Percentiles rank a stretch among this genome's conserved stretches.
These are phyloP conservation scores for Calocybe gambosa DNA, from an alignment of 1,284 basidiomycete species.

Conservation along the genomic window DNA sequence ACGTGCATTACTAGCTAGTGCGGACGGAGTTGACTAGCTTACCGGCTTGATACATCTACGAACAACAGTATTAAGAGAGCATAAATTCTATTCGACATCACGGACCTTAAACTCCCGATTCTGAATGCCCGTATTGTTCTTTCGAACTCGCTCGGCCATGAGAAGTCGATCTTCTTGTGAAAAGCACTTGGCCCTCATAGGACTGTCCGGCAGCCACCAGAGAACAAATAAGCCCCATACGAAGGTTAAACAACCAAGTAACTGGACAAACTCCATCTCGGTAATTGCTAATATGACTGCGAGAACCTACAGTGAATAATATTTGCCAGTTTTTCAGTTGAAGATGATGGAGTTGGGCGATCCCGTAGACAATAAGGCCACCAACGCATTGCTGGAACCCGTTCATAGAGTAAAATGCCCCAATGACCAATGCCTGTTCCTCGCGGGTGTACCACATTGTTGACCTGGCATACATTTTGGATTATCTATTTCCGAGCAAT, in stretches of 20 bases:
- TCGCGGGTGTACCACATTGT: constrained; percentile 50
- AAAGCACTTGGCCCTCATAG: constrained; percentile 44
- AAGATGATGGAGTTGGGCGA: constrained; percentile 37
- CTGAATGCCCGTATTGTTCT: constrained; percentile 51
- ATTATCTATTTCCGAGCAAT: not conserved
- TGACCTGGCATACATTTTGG: constrained; percentile 23
- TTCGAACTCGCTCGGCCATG: constrained; percentile 48
- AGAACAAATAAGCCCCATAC: constrained; percentile 44
- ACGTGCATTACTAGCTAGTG: not conserved
- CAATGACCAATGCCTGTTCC: constrained; percentile 45
- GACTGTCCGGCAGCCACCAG: constrained; percentile 47
- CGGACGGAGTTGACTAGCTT: constrained; percentile 3
- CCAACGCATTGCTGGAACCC: constrained; percentile 50
- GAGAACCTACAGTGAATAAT: constrained; percentile 35
- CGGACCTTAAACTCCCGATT: constrained; percentile 46
- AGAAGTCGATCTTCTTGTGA: constrained; percentile 43
- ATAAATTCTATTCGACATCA: not conserved
- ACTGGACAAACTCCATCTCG: constrained; percentile 18
- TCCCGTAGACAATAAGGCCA: constrained; percentile 44
- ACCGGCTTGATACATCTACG: constrained; percentile 34
- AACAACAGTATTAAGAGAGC: not conserved
- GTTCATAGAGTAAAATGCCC: constrained; percentile 46
- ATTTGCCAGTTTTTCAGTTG: constrained; percentile 48
- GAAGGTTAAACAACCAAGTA: constrained; percentile 40
- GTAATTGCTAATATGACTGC: not conserved